Evolutionary conservation across 2,329 filamentous ascomycete species (phyloP).

Genomic region (Colletotrichum sublineola): DNA sequence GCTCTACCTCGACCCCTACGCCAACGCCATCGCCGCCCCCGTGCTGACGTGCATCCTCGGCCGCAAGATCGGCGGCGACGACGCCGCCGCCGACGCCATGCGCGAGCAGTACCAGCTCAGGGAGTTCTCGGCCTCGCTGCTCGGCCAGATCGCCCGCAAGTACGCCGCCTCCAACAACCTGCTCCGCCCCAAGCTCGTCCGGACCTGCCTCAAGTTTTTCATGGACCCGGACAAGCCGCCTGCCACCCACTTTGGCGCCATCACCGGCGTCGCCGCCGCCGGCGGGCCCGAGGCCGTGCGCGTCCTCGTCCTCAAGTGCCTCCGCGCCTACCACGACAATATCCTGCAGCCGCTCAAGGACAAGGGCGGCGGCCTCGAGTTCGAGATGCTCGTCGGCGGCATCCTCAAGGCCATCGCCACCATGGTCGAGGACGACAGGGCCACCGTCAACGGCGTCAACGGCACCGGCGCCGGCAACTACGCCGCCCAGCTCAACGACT

Average conservation of each 20-base stretch:
- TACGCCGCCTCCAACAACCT: slow-evolving; percentile 86
- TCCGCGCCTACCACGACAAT: slow-evolving; percentile 65
- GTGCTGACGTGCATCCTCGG: slow-evolving; percentile 93
- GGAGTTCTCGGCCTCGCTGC: slow-evolving; percentile 84
- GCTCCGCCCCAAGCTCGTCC: slow-evolving; percentile 87
- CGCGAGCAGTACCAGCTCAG: slow-evolving; percentile 83
- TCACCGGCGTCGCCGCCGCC: slow-evolving; percentile 83
- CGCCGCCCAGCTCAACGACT: slow-evolving; percentile 63
- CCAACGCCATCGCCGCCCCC: slow-evolving; percentile 79
- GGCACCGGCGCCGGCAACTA: slow-evolving; percentile 52
- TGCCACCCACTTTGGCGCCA: slow-evolving; percentile 88
- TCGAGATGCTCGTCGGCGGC: slow-evolving; percentile 68
- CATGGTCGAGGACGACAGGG: slow-evolving; percentile 51
- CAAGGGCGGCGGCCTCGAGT: slow-evolving; percentile 65
- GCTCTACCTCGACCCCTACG: slow-evolving; percentile 77
- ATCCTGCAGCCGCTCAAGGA: slow-evolving; percentile 68
- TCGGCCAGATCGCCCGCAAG: slow-evolving; percentile 83
- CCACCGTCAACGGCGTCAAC: slow-evolving; percentile 40
- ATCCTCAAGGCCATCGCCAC: slow-evolving; percentile 66
- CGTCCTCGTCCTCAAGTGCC: slow-evolving; percentile 67
- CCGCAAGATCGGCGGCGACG: slow-evolving; percentile 78
- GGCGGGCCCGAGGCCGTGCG: slow-evolving; percentile 75
- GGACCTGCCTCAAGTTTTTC: slow-evolving; percentile 94
- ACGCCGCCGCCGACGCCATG: slow-evolving; percentile 64
- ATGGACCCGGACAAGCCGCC: slow-evolving; percentile 87